Evolutionary conservation across 768 basidiomycete species (phyloP), one percentile per base, ranked within the genome.

Genomic region (Clathrus columnatus): DNA sequence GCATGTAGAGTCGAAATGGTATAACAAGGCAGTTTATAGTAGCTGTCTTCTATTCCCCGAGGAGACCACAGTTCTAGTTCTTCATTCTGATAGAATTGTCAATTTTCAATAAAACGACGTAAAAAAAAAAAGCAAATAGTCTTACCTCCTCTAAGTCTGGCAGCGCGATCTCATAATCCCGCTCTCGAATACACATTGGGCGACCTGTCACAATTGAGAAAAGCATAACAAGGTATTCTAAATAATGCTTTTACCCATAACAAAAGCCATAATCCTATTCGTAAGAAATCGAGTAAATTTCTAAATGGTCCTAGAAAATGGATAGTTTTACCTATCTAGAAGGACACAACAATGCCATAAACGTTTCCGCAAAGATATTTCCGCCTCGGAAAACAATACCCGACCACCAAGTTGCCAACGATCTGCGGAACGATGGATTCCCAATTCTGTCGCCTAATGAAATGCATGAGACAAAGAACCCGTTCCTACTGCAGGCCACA

Each of bases 321-420:
- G 4, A 89, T 81, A 67, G 87, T 32, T n/a, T n/a, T n/a, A 90
- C 61, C 83, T 82, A 65, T 90, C 86, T 77, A 90, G 79, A 32
- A 86, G 69, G 30, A 87, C 78, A 65, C 88, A 90, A 26, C 79
- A 81, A 70, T 81, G 86, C 87, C 87, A 90, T 23, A 88, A 81
- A 48, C 85, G 70, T 60, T 82, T 75, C 59, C 88, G 74, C 66
- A 85, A 83, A 61, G 84, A 80, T 57, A 87, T 70, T 68, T 87
- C 84, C 65, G 73, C 72, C 51, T 71, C 69, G 1, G 72, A 74
- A 63, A 90, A 89, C 21, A 51, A 16, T 43, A 90, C 61, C 55
- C 75, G 74, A 47, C 72, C 75, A 0, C 82, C 82, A 24, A 82
- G 69, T 61, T 81, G 81, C 88, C 89, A 91, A 26, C 82, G 81